Evolutionary conservation across 768 basidiomycete species (phyloP).

Genomic region (Lentinula guzmanii): DNA sequence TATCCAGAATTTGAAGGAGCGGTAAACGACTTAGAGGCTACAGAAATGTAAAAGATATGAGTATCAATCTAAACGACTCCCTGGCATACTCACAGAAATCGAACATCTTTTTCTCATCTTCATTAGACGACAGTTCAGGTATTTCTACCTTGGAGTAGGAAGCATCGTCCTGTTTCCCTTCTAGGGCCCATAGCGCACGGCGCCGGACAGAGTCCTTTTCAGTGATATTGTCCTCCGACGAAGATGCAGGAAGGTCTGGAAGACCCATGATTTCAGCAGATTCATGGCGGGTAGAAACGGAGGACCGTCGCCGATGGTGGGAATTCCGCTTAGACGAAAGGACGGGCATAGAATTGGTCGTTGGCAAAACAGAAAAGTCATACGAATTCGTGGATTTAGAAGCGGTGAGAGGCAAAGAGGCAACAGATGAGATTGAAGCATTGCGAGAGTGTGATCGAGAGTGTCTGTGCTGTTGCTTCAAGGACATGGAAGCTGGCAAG

Average conservation of each 20-base stretch:
- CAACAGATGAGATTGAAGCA: slow-evolving; percentile 44
- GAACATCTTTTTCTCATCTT: slow-evolving; percentile 48
- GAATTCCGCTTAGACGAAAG: slow-evolving; percentile 60
- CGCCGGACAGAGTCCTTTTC: slow-evolving; percentile 78
- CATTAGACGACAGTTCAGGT: slow-evolving; percentile 64
- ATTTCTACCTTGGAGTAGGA: slow-evolving; percentile 77
- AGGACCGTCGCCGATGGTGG: slow-evolving; percentile 80
- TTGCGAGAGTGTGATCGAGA: slow-evolving; percentile 71
- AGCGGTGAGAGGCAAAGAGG: slow-evolving; percentile 34
- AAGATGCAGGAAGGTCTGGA: slow-evolving; percentile 54
- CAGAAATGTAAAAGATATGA: neutral
- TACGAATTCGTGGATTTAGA: slow-evolving; percentile 29
- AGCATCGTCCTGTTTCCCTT: slow-evolving; percentile 73
- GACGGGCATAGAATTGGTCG: slow-evolving; percentile 32
- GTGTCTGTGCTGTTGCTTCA: slow-evolving; percentile 41
- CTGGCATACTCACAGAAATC: slow-evolving; percentile 54
- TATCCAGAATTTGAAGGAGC: slow-evolving; percentile 37
- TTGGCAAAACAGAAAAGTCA: slow-evolving; percentile 20
- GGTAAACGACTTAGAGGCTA: slow-evolving; percentile 57
- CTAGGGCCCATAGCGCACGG: slow-evolving; percentile 79
- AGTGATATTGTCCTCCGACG: slow-evolving; percentile 62
- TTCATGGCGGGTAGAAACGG: slow-evolving; percentile 85
- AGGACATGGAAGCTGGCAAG: slow-evolving; percentile 27
- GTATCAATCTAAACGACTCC: no score
- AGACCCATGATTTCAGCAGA: slow-evolving; percentile 91